phyloP scores from a whole-genome alignment of 495 filamentous ascomycete genomes.

The Cladorrhinum samala region DNA sequence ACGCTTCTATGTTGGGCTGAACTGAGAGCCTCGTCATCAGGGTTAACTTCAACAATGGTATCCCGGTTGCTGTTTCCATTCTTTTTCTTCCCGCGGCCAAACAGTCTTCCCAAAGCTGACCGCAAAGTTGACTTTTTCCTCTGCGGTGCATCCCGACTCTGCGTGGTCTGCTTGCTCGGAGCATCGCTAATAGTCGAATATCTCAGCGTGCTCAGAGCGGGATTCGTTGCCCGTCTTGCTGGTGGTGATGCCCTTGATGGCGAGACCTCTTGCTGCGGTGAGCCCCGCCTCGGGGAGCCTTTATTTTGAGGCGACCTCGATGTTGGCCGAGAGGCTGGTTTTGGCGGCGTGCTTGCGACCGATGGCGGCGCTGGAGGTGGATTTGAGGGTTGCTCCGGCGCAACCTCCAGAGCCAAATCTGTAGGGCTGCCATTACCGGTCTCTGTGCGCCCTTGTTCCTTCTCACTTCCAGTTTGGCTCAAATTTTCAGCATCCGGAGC shows the following conservation, averaged over 20 bases:
- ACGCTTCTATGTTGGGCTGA: slow-evolving; percentile 39
- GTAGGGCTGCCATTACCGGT: neutral
- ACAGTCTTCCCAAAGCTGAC: slow-evolving; percentile 43
- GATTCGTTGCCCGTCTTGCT: slow-evolving; percentile 28
- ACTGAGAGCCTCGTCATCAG: slow-evolving; percentile 15
- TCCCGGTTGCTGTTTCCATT: slow-evolving; percentile 21
- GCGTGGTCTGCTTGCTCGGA: slow-evolving; percentile 25
- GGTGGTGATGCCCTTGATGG: slow-evolving; percentile 15
- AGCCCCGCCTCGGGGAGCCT: slow-evolving; percentile 13
- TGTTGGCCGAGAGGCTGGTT: slow-evolving; percentile 16
- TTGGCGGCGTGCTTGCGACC: slow-evolving; percentile 4
- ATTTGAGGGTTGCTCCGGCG: slow-evolving; percentile 18
- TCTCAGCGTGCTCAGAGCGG: slow-evolving; percentile 27
- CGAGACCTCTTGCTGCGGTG: slow-evolving; percentile 14
- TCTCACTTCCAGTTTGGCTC: neutral
- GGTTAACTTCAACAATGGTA: slow-evolving; percentile 8
- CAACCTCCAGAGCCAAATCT: slow-evolving; percentile 11
- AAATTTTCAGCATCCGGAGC: neutral
- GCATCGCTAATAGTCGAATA: slow-evolving; percentile 38
- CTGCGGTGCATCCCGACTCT: slow-evolving; percentile 33
- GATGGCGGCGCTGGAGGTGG: slow-evolving; percentile 20
- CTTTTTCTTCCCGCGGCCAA: slow-evolving; percentile 46
- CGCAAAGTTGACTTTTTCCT: slow-evolving; percentile 47
- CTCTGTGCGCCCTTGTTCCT: neutral
- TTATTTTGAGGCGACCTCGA: slow-evolving; percentile 21